Evolutionary conservation across 306 rosid species (phyloP).

Genomic region (Trichosanthes truncata): DNA sequence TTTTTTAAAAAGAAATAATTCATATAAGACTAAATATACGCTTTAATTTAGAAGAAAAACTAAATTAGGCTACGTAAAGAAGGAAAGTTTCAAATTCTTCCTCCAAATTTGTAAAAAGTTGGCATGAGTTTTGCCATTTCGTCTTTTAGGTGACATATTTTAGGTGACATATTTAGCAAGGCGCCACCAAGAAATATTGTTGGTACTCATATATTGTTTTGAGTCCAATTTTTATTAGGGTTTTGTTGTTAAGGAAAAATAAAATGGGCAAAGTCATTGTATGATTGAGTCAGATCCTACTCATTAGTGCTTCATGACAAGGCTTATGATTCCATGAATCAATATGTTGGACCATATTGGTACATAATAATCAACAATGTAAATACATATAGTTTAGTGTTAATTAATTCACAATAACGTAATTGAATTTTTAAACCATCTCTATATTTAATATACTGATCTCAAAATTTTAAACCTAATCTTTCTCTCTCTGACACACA

Average conservation of each 20-base stretch:
- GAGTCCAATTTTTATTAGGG: neutral
- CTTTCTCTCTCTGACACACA: neutral
- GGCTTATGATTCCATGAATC: constrained; percentile 1
- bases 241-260: neutral
- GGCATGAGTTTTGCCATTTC: too few relatives aligned
- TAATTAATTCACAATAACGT: neutral
- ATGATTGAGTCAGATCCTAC: constrained; percentile 9
- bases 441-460: neutral
- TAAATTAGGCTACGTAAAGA: too few relatives aligned
- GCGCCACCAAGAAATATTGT: neutral
- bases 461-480: neutral
- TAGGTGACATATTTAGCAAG: too few relatives aligned
- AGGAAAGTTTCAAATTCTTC: too few relatives aligned
- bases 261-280: neutral
- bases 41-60: too few relatives aligned
- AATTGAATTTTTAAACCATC: neutral
- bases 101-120: too few relatives aligned
- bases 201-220: neutral
- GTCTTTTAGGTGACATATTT: too few relatives aligned
- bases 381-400: neutral
- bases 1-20: too few relatives aligned
- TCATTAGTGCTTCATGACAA: constrained; percentile 5
- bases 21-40: too few relatives aligned
- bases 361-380: neutral
- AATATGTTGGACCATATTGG: constrained; percentile 6